A percentile compares a stretch with the other conserved stretches of the same genome.
Evolutionary conservation across 1,284 basidiomycete genomes (phyloP).

Genomic region (Phellinidium pouzarii): DNA sequence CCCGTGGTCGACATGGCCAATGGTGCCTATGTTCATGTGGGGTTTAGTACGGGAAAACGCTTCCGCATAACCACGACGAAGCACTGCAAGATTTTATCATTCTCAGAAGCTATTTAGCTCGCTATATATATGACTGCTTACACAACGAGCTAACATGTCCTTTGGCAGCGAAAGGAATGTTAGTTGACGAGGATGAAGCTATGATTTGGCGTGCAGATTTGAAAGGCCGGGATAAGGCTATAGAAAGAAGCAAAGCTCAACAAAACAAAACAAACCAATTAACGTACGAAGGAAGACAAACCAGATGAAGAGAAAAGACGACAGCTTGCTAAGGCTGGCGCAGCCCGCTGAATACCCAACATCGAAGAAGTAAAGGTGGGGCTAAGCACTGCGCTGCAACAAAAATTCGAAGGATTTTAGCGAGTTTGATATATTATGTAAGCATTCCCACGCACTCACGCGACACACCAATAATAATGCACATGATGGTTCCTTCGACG

Average conservation of each 20-base stretch:
- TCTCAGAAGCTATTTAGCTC: background rate
- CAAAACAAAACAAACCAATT: background rate
- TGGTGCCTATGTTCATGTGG: slow-evolving; percentile 96
- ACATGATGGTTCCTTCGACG: background rate
- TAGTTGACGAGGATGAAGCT: slow-evolving; percentile 27
- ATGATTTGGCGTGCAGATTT: slow-evolving; percentile 2
- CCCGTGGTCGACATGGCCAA: slow-evolving; percentile 92
- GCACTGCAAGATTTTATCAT: slow-evolving; percentile 27
- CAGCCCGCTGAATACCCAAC: slow-evolving; percentile 40
- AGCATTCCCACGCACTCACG: slow-evolving; percentile 10
- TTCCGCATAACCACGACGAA: slow-evolving; percentile 70
- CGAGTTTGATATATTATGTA: background rate
- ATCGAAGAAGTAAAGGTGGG: slow-evolving; percentile 26
- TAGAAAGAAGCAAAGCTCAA: background rate
- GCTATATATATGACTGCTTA: background rate
- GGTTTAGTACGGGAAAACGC: slow-evolving; percentile 83
- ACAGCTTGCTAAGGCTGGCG: slow-evolving; percentile 36
- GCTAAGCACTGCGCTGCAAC: slow-evolving; percentile 4
- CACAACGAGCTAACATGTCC: slow-evolving; percentile 12
- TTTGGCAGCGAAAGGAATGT: slow-evolving; percentile 18
- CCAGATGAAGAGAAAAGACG: slow-evolving; percentile 13
- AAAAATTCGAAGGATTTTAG: slow-evolving; percentile 12
- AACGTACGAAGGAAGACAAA: slow-evolving; percentile 1
- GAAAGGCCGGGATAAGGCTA: slow-evolving; percentile 21
- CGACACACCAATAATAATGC: background rate